A percentile compares a stretch with the other conserved stretches of the same genome.
These are phyloP conservation scores for Cicer bijugum DNA, from an alignment of 306 rosid species.

Conservation along the genomic window DNA sequence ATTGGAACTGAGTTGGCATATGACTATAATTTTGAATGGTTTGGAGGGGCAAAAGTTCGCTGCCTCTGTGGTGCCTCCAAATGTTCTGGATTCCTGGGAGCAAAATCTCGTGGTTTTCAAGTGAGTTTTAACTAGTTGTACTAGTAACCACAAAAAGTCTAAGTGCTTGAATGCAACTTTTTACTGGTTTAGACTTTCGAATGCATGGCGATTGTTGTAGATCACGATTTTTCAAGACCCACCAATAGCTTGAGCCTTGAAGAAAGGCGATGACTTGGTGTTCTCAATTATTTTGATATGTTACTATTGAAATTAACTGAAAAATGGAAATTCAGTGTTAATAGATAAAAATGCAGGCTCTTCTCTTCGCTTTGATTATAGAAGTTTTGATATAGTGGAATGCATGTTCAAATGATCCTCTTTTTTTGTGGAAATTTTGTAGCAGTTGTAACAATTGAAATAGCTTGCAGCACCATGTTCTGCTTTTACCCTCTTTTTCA, in stretches of 20 bases:
- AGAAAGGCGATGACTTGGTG: slow-evolving; percentile 18
- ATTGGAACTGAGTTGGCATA: slow-evolving; percentile 87
- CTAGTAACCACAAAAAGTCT: neutral
- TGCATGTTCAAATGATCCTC: slow-evolving; percentile 2
- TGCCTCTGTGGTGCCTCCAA: slow-evolving; percentile 92
- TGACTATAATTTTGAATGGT: slow-evolving; percentile 98
- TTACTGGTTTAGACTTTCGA: slow-evolving; percentile 26
- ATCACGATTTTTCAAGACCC: neutral
- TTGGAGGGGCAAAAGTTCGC: slow-evolving; percentile 93
- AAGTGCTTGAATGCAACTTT: slow-evolving; percentile 25
- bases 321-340: neutral
- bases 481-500: neutral
- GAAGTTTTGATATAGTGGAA: slow-evolving; percentile 19
- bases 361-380: slow-evolving; percentile 22
- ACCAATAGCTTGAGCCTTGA: slow-evolving; percentile 1
- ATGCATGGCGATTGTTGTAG: slow-evolving; percentile 20
- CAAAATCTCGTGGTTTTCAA: slow-evolving; percentile 97
- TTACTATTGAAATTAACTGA: neutral
- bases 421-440: neutral
- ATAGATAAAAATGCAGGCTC: slow-evolving; percentile 5
- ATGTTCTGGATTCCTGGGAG: slow-evolving; percentile 96
- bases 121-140: slow-evolving; percentile 47
- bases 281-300: slow-evolving; percentile 1
- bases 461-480: slow-evolving; percentile 5
- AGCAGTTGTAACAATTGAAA: neutral